Conservation (phyloP, 2,329 filamentous ascomycete genomes). For the Ophiosphaerella narmari region DNA sequence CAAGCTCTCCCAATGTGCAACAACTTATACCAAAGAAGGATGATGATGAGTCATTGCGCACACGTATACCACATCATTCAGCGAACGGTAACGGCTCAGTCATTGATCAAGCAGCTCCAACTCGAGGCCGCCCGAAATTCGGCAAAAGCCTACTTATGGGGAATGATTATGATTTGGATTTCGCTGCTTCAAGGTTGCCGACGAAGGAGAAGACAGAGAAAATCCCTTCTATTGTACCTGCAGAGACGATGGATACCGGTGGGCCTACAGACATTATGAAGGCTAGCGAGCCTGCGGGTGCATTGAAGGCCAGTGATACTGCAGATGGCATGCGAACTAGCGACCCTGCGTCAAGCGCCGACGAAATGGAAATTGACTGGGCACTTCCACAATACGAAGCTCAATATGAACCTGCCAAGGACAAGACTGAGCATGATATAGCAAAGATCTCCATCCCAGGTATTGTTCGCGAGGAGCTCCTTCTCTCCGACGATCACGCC, state of each 20-base stretch:
- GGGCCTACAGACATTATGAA: too few relatives aligned
- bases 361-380: conserved; percentile 15
- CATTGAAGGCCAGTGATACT: too few relatives aligned
- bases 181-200: not conserved
- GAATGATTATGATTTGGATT: not conserved
- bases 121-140: not conserved
- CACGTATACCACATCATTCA: conserved; percentile 11
- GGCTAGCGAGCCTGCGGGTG: too few relatives aligned
- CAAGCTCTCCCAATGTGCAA: too few relatives aligned
- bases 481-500: conserved; percentile 30
- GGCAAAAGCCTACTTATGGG: not conserved
- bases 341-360: not conserved
- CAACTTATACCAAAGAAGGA: not conserved
- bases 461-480: conserved; percentile 41
- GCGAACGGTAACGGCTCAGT: conserved; percentile 7
- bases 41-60: conserved; percentile 24
- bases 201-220: conserved; percentile 1
- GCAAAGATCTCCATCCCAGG: conserved; percentile 45
- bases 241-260: too few relatives aligned
- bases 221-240: not conserved
- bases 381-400: conserved; percentile 24
- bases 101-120: not conserved
- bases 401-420: conserved; percentile 10
- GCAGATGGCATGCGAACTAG: not conserved
- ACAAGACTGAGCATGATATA: conserved; percentile 11